These are phyloP conservation scores for Lichtheimia ramosa DNA, from an alignment of 371 early-diverging fungal genomes.

Conservation along the genomic window DNA sequence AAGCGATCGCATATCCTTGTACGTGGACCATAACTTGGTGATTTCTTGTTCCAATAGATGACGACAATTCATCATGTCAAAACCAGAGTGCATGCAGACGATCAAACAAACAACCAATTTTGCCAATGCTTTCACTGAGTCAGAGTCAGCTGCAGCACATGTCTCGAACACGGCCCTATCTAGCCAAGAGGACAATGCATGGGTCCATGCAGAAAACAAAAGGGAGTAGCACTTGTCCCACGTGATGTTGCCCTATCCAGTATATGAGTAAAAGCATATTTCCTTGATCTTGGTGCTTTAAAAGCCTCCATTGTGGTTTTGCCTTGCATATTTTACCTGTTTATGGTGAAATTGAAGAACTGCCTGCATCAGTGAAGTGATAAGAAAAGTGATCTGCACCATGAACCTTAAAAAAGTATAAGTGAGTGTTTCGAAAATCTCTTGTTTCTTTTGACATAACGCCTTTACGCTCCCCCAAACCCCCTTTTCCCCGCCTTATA, in stretches of 20 bases:
- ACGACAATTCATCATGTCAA: neutral
- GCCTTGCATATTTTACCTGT: conserved; percentile 11
- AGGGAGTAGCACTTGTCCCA: conserved; percentile 10
- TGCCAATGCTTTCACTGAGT: conserved; percentile 3
- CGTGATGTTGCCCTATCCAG: neutral
- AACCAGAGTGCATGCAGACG: neutral
- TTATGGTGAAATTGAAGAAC: conserved; percentile 14
- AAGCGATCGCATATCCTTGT: neutral
- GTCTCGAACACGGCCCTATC: conserved; percentile 17
- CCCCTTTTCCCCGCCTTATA: no score
- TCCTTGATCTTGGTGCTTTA: no score
- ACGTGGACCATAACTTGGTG: neutral
- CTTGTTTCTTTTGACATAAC: no score
- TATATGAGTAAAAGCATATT: no score
- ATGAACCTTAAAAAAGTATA: neutral
- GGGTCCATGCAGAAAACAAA: conserved; percentile 12
- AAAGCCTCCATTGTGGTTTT: conserved; percentile 7
- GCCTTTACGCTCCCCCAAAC: no score
- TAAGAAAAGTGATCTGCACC: conserved; percentile 8
- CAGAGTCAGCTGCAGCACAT: conserved; percentile 4
- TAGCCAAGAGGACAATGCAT: conserved; percentile 13
- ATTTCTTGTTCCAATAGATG: neutral
- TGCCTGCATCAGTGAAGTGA: conserved; percentile 8
- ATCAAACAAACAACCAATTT: conserved; percentile 3
- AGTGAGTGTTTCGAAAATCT: no score